Evolutionary conservation across 2,329 filamentous ascomycete genomes (phyloP).

Genomic region (Calonectria ilicicola): DNA sequence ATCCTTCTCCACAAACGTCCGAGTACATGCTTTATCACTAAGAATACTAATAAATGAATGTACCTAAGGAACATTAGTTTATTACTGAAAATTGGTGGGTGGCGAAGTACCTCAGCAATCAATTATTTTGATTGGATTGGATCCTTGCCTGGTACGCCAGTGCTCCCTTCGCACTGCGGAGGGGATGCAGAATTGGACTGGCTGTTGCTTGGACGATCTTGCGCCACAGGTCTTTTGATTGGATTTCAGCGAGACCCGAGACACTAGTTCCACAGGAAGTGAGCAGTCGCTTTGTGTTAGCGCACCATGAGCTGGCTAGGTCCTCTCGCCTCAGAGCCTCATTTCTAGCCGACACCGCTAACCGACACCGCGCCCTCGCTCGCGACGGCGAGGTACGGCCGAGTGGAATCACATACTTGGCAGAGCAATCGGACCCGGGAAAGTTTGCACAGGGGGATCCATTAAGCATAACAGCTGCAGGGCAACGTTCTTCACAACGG

Average conservation of each 20-base stretch:
- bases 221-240: not conserved
- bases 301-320: not conserved
- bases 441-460: not conserved
- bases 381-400: too few relatives aligned
- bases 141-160: too few relatives aligned
- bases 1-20: too few relatives aligned
- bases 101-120: too few relatives aligned
- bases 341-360: not conserved
- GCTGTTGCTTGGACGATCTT: not conserved
- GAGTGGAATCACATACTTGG: too few relatives aligned
- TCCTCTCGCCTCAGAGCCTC: not conserved
- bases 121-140: too few relatives aligned
- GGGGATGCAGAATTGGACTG: not conserved
- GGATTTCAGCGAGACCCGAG: not conserved
- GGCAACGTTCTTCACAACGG: not conserved
- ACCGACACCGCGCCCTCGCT: not conserved
- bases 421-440: not conserved
- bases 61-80: too few relatives aligned
- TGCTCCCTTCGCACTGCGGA: too few relatives aligned
- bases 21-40: too few relatives aligned
- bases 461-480: not conserved
- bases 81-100: too few relatives aligned
- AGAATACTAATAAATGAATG: too few relatives aligned
- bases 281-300: not conserved
- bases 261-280: not conserved